Evolutionary conservation across 2,329 filamentous ascomycete genomes (phyloP), one percentile per base, ranked within the genome.

Genomic region (Aureobasidium pullulans): DNA sequence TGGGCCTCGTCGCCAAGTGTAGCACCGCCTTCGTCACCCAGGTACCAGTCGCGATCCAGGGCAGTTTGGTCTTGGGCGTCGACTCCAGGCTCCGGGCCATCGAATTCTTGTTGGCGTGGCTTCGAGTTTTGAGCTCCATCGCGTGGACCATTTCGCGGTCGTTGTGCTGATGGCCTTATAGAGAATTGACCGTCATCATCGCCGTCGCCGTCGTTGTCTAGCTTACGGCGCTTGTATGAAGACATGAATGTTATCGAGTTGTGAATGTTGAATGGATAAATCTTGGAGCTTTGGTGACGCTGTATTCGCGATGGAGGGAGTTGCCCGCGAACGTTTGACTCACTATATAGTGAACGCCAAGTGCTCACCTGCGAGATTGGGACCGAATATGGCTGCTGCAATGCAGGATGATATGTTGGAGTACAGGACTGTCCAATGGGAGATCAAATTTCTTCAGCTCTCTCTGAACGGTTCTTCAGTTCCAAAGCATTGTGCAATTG

Each of bases 11-110:
- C 92, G 64, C 91, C 92, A 67, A 96, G 89, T 0, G 87, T 88
- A 68, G 95, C 89, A 29, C 87, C 89, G 60, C 87, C 85, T 70
- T 96, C 91, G 68, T 95, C 91, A 49, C 89, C 89, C 23, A 84
- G 86, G 68, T 96, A 96, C 92, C 92, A 96, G 73, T 96, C 92
- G 62, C 92, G 84, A 70, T 96, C 92, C 58, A 96, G 78, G 9
- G 86, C 89, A 63, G 82, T 82, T 16, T 84, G 82, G 63, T 95
- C 89, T 62, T 89, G 84, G 40, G 87, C 81, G 36, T 81, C 79
- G 2, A 71, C 78, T 13, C 77, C 76, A 2, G 83, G 79, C 66
- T 88, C 85, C 0, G 84, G 81, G 2, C 80, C 81, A 48, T 88
- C 84, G 60, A 86, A 84, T 59, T 82, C 79, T 28, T 76, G 70